Evolutionary conservation across 371 early-diverging fungal species (phyloP), one percentile per base, ranked within the genome.

Genomic region (Dinochytrium kinnereticum): DNA sequence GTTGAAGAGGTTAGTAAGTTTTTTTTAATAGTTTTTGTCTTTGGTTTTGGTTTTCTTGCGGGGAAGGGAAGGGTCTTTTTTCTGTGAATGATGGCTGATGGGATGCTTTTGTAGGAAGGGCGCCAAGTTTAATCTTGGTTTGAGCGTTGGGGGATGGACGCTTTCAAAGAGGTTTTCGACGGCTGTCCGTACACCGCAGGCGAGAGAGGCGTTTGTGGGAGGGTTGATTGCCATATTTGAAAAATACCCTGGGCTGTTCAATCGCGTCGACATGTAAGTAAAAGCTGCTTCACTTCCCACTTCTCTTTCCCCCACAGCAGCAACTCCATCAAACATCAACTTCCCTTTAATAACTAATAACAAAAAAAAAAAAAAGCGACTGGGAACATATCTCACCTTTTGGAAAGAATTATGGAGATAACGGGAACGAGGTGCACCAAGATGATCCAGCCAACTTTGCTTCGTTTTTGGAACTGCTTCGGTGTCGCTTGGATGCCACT

Each of bases 121-220:
- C 13, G 69, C 57, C 30, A n/a, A 39, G 57, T 82, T 83, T 66
- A 76, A 78, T 28, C 36, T 86, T 1, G 83, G 84, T n/a, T 37
- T 85, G 30, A 73, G 75, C 61, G 88, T 96, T 44, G 97, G 96
- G 26, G 96, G 97, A 1, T 95, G 95, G 95, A 90, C 92, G 1
- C 91, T 89, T 89, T 93, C 93, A 1, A 91, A 90, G 61, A 86
- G 91, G 69, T 97, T 97, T 80, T 91, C 93, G 2, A 72, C 75
- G 1, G 84, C 84, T 0, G 92, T 95, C 50, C 88, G 88, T 0
- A 78, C 90, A 0, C 79, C 77, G 7, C 85, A 84, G 44, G 33
- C 74, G 64, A 81, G 93, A 34, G 76, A 84, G 69, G 80, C 79
- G 3, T 92, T 95, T 82, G 87, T 92, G 24, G 73, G 80, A 19